Evolutionary conservation across 306 rosid genomes (phyloP), one percentile per base, ranked within the genome.

Genomic region (Albizia julibrissin): DNA sequence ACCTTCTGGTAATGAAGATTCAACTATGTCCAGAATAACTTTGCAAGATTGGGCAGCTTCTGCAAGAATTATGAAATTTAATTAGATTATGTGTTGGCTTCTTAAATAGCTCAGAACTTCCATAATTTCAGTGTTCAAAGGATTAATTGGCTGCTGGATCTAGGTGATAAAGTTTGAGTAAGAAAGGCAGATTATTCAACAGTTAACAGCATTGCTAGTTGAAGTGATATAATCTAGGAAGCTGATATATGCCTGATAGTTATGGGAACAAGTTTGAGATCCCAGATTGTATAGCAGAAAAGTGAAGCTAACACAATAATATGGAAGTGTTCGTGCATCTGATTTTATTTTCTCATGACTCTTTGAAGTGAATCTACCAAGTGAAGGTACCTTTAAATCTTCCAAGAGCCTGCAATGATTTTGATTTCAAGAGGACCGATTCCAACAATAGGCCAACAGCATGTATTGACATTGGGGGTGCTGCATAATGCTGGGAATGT

Each of bases 31-130:
- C 89, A 90, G 88, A 86, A 96, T 88, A 84, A 90, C 89, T 88
- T 89, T 82, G 92, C 99, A 93, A 83, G 97, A 89, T 72, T 90
- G 87, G 58, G 97, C 98, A 74, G 96, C 95, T 89, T 95, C 99
- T 95, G 97, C 95, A 92, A 87, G 83, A 90, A 85, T 74, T 34
- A 73, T 82, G 72, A 78, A 80, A 76, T 79, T 75, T 59, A 84
- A 83, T 89, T 70, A 76, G 75, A 82, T 34, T 44, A 69, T 49
- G 73, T 29, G 74, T 72, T 62, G 47, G 74, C 79, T 82, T 81
- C 79, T 70, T 54, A 33, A 1, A 37, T 42, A 87, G 72, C 84
- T 69, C 77, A 59, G 34, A 65, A 66, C 42, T 42, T 83, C 74
- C 62, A 54, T 34, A 31, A 64, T 40, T 68, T 62, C 47, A 62